Evolutionary conservation across 257 asterid species (phyloP).

Genomic region (Scutellaria minor): DNA sequence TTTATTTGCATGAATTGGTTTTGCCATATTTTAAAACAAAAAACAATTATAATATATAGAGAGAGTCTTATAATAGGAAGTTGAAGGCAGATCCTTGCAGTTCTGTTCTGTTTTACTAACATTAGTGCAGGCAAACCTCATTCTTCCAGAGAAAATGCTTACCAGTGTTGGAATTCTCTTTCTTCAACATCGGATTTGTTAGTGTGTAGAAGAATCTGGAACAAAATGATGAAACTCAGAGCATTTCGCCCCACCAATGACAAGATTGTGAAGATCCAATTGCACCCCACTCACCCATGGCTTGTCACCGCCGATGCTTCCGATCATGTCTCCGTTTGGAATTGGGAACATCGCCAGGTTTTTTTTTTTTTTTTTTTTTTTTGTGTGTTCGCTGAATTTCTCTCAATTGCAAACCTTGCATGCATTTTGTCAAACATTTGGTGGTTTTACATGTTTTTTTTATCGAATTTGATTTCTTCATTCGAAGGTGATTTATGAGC

Average conservation of each 20-base stretch:
- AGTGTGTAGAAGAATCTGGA: conserved; percentile 8
- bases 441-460: not conserved
- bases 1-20: too few species aligned
- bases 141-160: not conserved
- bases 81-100: not conserved
- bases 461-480: not conserved
- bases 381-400: not conserved
- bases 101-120: not conserved
- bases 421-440: not conserved
- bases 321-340: conserved; percentile 98
- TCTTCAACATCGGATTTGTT: not conserved
- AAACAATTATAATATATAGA: too few species aligned
- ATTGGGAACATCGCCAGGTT: conserved; percentile 99
- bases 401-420: conserved; percentile 9
- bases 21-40: too few species aligned
- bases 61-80: not conserved
- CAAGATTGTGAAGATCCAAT: conserved; percentile 83
- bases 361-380: not conserved
- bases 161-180: not conserved
- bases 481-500: conserved; percentile 81
- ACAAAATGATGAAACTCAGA: conserved; percentile 66
- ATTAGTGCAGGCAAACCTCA: not conserved
- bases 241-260: conserved; percentile 95
- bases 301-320: conserved; percentile 92
- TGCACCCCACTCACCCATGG: conserved; percentile 99